Evolutionary conservation across 345 rosid species (phyloP).

Genomic region (Gossypium herbaceum): DNA sequence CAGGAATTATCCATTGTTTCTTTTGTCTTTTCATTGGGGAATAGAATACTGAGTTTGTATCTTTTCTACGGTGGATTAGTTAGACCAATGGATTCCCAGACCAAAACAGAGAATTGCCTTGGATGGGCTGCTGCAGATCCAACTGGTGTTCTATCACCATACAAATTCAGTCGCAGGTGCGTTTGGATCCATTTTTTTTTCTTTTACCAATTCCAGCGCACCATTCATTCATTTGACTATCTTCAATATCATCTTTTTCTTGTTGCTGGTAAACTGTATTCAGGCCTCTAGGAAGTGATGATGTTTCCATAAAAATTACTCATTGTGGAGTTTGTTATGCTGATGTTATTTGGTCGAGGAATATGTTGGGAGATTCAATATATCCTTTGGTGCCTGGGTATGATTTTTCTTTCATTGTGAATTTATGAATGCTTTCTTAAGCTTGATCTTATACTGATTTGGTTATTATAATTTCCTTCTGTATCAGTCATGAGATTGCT

Average conservation of each 20-base stretch:
- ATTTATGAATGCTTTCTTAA: background rate
- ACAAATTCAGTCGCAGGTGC: constrained; percentile 64
- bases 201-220: background rate
- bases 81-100: constrained; percentile 33
- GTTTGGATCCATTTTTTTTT: background rate
- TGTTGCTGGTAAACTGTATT: background rate
- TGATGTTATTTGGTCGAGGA: constrained; percentile 72
- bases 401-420: constrained; percentile 5
- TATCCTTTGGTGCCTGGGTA: constrained; percentile 96
- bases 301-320: constrained; percentile 66
- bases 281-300: constrained; percentile 62
- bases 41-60: background rate
- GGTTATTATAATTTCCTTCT: background rate
- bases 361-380: constrained; percentile 51
- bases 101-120: constrained; percentile 33
- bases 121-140: constrained; percentile 73
- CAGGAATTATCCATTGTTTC: no score
- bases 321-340: constrained; percentile 95
- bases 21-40: background rate
- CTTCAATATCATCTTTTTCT: no score
- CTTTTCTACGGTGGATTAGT: constrained; percentile 1
- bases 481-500: constrained; percentile 77
- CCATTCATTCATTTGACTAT: background rate
- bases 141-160: constrained; percentile 64
- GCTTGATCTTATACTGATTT: constrained; percentile 16